Evolutionary conservation across 2,329 filamentous ascomycete genomes (phyloP).

Genomic region (Epichloe amarillans): DNA sequence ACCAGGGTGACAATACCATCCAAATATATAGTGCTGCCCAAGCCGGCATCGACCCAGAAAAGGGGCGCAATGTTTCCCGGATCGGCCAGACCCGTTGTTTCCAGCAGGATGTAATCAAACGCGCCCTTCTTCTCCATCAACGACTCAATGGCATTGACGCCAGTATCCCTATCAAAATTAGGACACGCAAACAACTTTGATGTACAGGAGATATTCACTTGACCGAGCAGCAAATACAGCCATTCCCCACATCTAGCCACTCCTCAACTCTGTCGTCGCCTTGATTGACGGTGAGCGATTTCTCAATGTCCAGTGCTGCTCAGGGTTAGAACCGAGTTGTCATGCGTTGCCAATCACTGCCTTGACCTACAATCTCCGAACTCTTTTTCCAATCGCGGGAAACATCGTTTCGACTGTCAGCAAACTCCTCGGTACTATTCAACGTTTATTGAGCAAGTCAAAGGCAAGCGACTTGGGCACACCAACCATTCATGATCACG

Average conservation of each 20-base stretch:
- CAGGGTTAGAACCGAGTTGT: constrained; percentile 5
- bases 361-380: constrained; percentile 60
- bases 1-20: constrained; percentile 95
- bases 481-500: constrained; percentile 77
- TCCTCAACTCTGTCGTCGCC: constrained; percentile 74
- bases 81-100: constrained; percentile 90
- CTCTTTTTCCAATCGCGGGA: constrained; percentile 32
- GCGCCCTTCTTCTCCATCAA: constrained; percentile 87
- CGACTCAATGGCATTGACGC: constrained; percentile 88
- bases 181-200: not conserved
- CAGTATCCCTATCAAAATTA: constrained; percentile 52
- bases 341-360: constrained; percentile 6
- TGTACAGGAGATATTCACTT: constrained; percentile 43
- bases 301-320: constrained; percentile 86
- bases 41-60: constrained; percentile 95
- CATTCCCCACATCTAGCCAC: constrained; percentile 93
- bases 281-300: constrained; percentile 81
- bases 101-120: constrained; percentile 95
- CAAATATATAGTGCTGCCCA: constrained; percentile 89
- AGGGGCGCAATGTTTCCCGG: constrained; percentile 90
- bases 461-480: not conserved
- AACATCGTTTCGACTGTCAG: not conserved
- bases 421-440: not conserved
- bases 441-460: not conserved
- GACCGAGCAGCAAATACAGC: constrained; percentile 94